Conservation (phyloP, 768 basidiomycete genomes). For the Serpula lacrymans region DNA sequence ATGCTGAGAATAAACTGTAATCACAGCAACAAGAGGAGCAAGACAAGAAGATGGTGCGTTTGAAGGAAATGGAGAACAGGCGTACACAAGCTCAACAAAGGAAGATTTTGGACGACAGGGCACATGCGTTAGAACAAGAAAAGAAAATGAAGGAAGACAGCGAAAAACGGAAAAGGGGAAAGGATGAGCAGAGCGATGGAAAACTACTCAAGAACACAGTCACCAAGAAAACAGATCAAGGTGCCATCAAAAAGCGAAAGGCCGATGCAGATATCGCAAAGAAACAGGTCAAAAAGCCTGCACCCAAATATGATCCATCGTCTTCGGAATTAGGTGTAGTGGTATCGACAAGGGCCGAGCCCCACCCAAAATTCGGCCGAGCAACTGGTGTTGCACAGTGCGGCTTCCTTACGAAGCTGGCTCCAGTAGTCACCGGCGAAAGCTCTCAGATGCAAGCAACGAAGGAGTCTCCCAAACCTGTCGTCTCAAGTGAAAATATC, state of each 20-base stretch:
- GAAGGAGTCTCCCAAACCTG: conserved; percentile 39
- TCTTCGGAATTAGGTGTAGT: too few species aligned
- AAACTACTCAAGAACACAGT: conserved; percentile 47
- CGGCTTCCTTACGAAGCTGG: too few species aligned
- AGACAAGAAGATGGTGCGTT: conserved; percentile 69
- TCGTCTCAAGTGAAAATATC: conserved; percentile 71
- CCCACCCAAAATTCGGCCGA: conserved; percentile 22
- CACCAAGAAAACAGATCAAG: conserved; percentile 74
- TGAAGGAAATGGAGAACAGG: conserved; percentile 81
- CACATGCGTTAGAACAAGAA: conserved; percentile 61
- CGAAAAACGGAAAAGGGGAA: conserved; percentile 78
- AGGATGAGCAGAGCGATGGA: conserved; percentile 74
- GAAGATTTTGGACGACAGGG: conserved; percentile 78
- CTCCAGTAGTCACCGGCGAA: conserved; percentile 72
- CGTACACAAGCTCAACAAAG: conserved; percentile 68
- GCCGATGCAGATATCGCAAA: conserved; percentile 48
- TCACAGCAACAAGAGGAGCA: conserved; percentile 84
- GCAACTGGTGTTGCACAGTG: too few species aligned
- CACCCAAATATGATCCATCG: too few species aligned
- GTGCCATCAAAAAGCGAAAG: conserved; percentile 70
- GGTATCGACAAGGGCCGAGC: conserved; percentile 51
- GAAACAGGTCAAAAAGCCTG: conserved; percentile 44
- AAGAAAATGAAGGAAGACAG: conserved; percentile 68
- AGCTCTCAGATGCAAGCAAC: conserved; percentile 66
- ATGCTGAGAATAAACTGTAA: conserved; percentile 6